phyloP scores from a whole-genome alignment of 106 monocot species.

The Chionographis japonica region DNA sequence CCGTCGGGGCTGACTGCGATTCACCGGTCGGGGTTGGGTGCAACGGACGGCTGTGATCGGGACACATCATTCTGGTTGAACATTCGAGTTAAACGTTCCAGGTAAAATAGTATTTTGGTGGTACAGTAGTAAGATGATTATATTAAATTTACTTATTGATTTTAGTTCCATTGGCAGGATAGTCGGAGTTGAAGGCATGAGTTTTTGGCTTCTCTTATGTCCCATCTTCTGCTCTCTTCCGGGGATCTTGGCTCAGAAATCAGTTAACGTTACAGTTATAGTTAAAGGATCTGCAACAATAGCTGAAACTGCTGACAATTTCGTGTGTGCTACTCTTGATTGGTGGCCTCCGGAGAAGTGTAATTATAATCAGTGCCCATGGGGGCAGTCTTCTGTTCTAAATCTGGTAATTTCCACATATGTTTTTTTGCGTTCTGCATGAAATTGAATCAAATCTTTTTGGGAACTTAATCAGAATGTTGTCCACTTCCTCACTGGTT shows the following conservation, averaged over 20 bases:
- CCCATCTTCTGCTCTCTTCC: not conserved
- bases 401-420: constrained; percentile 30
- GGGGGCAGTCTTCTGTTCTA: constrained; percentile 30
- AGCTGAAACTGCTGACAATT: constrained; percentile 25
- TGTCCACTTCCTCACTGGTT: not conserved
- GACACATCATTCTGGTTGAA: too few relatives aligned
- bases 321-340: constrained; percentile 40
- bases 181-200: too few relatives aligned
- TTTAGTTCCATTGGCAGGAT: too few relatives aligned
- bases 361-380: constrained; percentile 36
- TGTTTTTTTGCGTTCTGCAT: not conserved
- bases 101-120: too few relatives aligned
- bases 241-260: constrained; percentile 1
- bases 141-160: too few relatives aligned
- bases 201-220: not conserved
- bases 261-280: not conserved
- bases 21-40: too few relatives aligned
- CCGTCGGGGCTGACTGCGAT: too few relatives aligned
- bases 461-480: not conserved
- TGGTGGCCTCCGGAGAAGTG: constrained; percentile 57
- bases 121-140: too few relatives aligned
- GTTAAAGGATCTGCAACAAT: constrained; percentile 4
- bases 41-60: too few relatives aligned
- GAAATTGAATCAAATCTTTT: not conserved
- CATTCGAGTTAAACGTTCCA: too few relatives aligned